These are phyloP conservation scores for Aspergillus fructus DNA, from an alignment of 2,329 filamentous ascomycete species.

Conservation along the genomic window DNA sequence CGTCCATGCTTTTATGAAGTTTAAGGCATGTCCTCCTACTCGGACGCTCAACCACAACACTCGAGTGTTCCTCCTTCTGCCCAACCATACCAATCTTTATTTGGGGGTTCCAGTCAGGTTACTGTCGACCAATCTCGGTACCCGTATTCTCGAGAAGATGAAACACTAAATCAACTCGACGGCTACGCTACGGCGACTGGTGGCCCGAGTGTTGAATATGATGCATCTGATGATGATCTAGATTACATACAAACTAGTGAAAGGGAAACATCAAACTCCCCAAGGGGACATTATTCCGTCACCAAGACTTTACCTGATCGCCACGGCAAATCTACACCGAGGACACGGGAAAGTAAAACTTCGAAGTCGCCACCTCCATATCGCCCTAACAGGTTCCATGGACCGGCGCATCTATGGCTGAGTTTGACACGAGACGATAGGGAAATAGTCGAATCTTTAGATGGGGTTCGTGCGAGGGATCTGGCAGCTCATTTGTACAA, in stretches of 20 bases:
- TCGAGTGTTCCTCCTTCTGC: constrained; percentile 28
- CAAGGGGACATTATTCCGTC: background rate
- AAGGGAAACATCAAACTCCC: background rate
- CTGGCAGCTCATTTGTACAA: constrained; percentile 78
- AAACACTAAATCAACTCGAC: background rate
- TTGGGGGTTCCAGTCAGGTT: constrained; percentile 29
- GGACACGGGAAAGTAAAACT: background rate
- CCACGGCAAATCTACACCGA: background rate
- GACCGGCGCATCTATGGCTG: constrained; percentile 67
- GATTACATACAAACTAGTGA: background rate
- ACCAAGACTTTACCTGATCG: background rate
- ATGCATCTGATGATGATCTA: constrained; percentile 9
- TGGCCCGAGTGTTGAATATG: constrained; percentile 8
- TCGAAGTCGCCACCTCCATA: constrained; percentile 18
- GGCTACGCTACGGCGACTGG: background rate
- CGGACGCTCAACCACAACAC: constrained; percentile 23
- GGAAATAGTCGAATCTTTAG: constrained; percentile 62
- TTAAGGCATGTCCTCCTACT: constrained; percentile 29
- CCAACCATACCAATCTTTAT: constrained; percentile 30
- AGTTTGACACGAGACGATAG: constrained; percentile 90
- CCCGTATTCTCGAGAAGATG: constrained; percentile 7
- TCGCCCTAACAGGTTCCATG: constrained; percentile 72
- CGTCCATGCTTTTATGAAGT: background rate
- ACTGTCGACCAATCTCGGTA: constrained; percentile 14
- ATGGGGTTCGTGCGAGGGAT: constrained; percentile 63